phyloP scores from a whole-genome alignment of 768 basidiomycete species.

The Amanita molliuscula region DNA sequence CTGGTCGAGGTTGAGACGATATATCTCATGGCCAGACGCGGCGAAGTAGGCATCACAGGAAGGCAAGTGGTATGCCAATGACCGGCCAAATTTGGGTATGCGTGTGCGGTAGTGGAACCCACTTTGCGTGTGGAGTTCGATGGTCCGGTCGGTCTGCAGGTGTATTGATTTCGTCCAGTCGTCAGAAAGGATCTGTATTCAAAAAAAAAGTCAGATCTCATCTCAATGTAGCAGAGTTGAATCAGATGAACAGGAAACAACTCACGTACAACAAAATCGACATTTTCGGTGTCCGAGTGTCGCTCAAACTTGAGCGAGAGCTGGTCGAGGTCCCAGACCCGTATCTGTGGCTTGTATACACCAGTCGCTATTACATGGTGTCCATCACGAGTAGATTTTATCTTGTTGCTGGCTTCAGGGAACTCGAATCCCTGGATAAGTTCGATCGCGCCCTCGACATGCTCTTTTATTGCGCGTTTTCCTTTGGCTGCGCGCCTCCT shows the following conservation, averaged over 20 bases:
- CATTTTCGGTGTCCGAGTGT: constrained; percentile 93
- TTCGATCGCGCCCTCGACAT: constrained; percentile 77
- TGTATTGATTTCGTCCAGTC: constrained; percentile 99
- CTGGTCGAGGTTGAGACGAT: constrained; percentile 90
- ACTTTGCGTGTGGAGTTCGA: constrained; percentile 91
- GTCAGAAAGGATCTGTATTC: constrained; percentile 74
- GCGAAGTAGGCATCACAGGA: constrained; percentile 86
- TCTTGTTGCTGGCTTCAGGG: constrained; percentile 87
- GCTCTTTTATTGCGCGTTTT: constrained; percentile 59
- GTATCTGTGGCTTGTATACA: constrained; percentile 95
- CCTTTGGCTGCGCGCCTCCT: constrained; percentile 60
- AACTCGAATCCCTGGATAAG: constrained; percentile 96
- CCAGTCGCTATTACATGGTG: constrained; percentile 91
- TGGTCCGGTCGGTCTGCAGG: constrained; percentile 89
- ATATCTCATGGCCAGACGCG: constrained; percentile 81
- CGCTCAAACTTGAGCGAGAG: constrained; percentile 92
- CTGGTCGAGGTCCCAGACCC: constrained; percentile 91
- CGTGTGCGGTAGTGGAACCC: constrained; percentile 89
- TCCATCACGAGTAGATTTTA: constrained; percentile 88
- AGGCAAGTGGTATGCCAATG: constrained; percentile 87
- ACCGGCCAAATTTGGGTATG: constrained; percentile 89
- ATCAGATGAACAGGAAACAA: constrained; percentile 14
- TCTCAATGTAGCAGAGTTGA: not conserved
- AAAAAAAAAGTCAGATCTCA: not conserved
- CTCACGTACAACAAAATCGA: constrained; percentile 92